Base-by-base conservation (phyloP, 495 filamentous ascomycete species). In the Annulohypoxylon moriforme region DNA sequence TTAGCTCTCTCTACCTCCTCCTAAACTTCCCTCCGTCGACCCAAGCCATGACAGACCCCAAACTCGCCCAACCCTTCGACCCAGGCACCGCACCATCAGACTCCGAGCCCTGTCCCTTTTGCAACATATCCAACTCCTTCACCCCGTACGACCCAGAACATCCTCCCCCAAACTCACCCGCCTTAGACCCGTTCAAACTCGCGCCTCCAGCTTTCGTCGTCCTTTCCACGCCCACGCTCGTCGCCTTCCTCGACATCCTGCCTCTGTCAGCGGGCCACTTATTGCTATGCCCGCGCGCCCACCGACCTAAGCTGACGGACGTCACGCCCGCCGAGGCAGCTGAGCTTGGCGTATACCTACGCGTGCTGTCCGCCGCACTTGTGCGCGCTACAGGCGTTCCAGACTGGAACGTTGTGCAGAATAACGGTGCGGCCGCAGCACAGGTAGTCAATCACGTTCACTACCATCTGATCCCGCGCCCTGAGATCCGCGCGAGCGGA, bases 321-420 rank as follows among this genome's bases (percentile, higher is more conserved):
- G 80, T 92, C 40, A 83, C 77, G 1, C 78, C 85, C 11, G 70
- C 67, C 27, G 86, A 88, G 67, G 85, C 86, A 25, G 83, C 81
- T 69, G 89, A 90, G 78, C 83, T 93, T 24, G 91, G 91, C 3
- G 80, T 81, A 64, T 94, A 90, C 89, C 82, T 97, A 16, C 92
- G 92, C 27, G 72, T 94, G 11, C 74, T 97, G 20, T 92, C 92
- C 1, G 82, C 89, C 4, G 91, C 92, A 0, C 87, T 95, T 14
- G 87, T 86, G 50, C 84, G 82, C 16, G 86, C 85, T 0, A 88
- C 85, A 13, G 88, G 88, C 6, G 87, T 93, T 31, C 85, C 83
- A 16, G 92, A 94, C 80, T 95, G 92, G 90, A 98, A 98, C 80
- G 86, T 97, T 20, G 92, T 97, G 67, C 94, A 97, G 83, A 98